These are phyloP conservation scores for Nicotiana attenuata DNA, from an alignment of 257 asterid species.

Conservation along the genomic window DNA sequence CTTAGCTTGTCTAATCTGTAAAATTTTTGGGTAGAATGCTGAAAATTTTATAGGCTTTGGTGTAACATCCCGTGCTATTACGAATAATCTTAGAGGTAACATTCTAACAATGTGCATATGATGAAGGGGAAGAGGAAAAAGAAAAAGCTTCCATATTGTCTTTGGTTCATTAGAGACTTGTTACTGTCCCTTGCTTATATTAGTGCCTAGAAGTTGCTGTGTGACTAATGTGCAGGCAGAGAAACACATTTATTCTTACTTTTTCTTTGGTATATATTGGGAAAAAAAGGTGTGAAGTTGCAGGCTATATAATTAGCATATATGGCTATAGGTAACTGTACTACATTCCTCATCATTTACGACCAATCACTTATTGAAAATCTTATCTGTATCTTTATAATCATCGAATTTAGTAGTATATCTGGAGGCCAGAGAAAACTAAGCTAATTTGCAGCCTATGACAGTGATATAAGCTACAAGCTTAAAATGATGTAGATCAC, in stretches of 20 bases:
- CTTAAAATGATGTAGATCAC: constrained; percentile 5
- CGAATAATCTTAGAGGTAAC: neutral
- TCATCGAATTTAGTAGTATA: neutral
- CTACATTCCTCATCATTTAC: neutral
- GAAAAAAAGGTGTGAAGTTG: neutral
- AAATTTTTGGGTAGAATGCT: neutral
- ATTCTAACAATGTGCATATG: neutral
- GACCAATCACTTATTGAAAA: neutral
- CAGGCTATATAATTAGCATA: neutral
- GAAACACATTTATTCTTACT: neutral
- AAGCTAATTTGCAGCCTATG: neutral
- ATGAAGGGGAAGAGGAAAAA: neutral
- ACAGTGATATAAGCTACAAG: neutral
- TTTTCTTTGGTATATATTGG: neutral
- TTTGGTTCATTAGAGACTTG: neutral
- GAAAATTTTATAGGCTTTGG: too few relatives aligned
- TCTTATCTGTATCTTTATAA: neutral
- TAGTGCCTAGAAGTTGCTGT: neutral
- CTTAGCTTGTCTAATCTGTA: neutral
- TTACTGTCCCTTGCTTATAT: neutral
- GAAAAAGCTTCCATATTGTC: neutral
- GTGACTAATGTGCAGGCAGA: neutral
- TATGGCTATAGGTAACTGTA: neutral
- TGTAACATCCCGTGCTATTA: neutral
- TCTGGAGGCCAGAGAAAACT: neutral